Evolutionary conservation across 352 stramenopile species (phyloP).

Genomic region (Globisporangium takayamanum): DNA sequence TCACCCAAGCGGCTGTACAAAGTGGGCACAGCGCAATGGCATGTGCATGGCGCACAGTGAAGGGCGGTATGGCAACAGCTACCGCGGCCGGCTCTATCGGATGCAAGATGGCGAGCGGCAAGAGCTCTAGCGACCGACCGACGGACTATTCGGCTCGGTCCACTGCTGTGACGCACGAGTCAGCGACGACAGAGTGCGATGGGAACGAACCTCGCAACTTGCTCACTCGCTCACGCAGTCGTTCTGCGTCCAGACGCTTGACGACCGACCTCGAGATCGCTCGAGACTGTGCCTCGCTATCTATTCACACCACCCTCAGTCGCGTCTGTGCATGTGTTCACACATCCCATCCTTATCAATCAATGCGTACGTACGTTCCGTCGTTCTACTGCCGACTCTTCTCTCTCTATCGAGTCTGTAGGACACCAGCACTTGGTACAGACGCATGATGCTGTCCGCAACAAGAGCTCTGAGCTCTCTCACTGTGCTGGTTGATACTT

Average conservation of each 20-base stretch:
- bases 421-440: too few relatives aligned
- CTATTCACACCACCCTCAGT: not conserved
- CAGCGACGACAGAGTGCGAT: too few relatives aligned
- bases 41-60: conserved; percentile 86
- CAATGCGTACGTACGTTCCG: too few relatives aligned
- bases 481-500: too few relatives aligned
- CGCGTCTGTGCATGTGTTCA: not conserved
- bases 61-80: conserved; percentile 78
- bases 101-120: conserved; percentile 17
- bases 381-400: too few relatives aligned
- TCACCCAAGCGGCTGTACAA: conserved; percentile 62
- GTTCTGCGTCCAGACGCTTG: too few relatives aligned
- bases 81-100: conserved; percentile 53
- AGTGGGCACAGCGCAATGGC: conserved; percentile 79
- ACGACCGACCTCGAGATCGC: not conserved
- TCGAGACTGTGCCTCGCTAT: not conserved
- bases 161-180: conserved; percentile 8
- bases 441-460: too few relatives aligned
- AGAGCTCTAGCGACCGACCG: conserved; percentile 2
- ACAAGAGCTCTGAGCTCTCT: too few relatives aligned
- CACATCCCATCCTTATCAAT: too few relatives aligned
- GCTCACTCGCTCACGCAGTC: not conserved
- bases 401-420: too few relatives aligned
- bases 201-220: not conserved
- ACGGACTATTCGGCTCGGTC: conserved; percentile 1